phyloP scores from a whole-genome alignment of 352 stramenopile species.

The Pythium angustatum region DNA sequence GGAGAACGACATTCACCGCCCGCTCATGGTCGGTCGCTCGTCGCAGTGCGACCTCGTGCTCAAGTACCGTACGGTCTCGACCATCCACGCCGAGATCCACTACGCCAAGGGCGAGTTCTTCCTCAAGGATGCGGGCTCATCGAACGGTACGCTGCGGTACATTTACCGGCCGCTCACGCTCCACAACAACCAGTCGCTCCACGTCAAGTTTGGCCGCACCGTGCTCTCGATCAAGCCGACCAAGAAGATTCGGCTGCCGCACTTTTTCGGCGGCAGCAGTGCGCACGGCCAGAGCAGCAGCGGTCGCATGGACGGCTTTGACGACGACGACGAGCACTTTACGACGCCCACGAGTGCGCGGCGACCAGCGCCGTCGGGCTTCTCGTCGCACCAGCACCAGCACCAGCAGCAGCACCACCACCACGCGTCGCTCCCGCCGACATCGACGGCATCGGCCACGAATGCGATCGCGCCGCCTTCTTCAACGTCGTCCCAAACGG shows the following conservation, averaged over 20 bases:
- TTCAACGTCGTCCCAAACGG: conserved; percentile 13
- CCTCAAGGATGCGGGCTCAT: conserved; percentile 93
- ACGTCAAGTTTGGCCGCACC: conserved; percentile 86
- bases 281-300: conserved; percentile 51
- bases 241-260: conserved; percentile 86
- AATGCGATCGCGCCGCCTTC: neutral
- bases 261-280: conserved; percentile 68
- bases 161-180: conserved; percentile 92
- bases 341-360: conserved; percentile 70
- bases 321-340: conserved; percentile 67
- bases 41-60: conserved; percentile 94
- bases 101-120: conserved; percentile 94
- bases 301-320: conserved; percentile 60
- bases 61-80: conserved; percentile 95
- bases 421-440: conserved; percentile 27
- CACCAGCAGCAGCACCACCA: conserved; percentile 41
- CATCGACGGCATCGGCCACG: conserved; percentile 1
- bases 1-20: conserved; percentile 89
- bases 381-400: conserved; percentile 34
- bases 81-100: conserved; percentile 93
- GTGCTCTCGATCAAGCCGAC: conserved; percentile 88
- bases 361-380: conserved; percentile 49
- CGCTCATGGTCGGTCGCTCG: conserved; percentile 92
- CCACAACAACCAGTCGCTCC: conserved; percentile 85
- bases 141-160: conserved; percentile 94